Percentiles rank a stretch among this genome's conserved stretches.
Conservation (phyloP, 192 early-diverging fungal genomes). For the Lunasporangiospora selenospora region DNA sequence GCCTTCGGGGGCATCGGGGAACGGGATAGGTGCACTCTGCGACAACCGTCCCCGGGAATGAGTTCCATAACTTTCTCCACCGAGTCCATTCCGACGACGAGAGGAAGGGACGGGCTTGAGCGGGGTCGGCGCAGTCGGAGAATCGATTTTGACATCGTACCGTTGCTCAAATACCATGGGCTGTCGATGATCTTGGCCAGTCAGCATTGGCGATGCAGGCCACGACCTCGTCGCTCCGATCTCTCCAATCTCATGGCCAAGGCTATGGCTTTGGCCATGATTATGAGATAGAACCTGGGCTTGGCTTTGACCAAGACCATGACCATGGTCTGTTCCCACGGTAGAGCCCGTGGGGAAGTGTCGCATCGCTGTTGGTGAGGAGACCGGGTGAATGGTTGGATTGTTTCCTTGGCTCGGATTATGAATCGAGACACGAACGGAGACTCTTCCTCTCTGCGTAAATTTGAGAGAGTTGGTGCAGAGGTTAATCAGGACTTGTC, state of each 20-base stretch:
- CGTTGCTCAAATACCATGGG: conserved; percentile 47
- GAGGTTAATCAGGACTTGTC: conserved; percentile 59
- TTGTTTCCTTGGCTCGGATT: conserved; percentile 17
- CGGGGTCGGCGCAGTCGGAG: too few species aligned
- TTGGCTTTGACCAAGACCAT: too few species aligned
- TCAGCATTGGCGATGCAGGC: conserved; percentile 35
- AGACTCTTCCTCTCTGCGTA: conserved; percentile 29
- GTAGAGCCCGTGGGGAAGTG: conserved; percentile 1
- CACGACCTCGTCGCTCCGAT: neutral
- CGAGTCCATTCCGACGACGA: conserved; percentile 23
- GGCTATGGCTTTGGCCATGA: too few species aligned
- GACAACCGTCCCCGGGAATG: neutral
- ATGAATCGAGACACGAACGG: conserved; percentile 42
- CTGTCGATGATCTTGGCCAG: conserved; percentile 20
- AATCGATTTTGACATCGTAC: conserved; percentile 32
- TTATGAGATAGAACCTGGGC: too few species aligned
- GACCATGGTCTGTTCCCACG: too few species aligned
- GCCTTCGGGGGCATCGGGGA: conserved; percentile 5
- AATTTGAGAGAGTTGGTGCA: conserved; percentile 64
- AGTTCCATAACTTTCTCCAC: too few species aligned
- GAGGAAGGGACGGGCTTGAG: too few species aligned
- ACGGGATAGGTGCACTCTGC: too few species aligned
- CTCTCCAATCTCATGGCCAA: too few species aligned
- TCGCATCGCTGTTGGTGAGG: conserved; percentile 14
- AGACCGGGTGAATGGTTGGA: conserved; percentile 22